Percentiles rank a stretch among this genome's conserved stretches.
Evolutionary conservation across 176 grass and related monocot species (phyloP).

Genomic region (Olyra latifolia): DNA sequence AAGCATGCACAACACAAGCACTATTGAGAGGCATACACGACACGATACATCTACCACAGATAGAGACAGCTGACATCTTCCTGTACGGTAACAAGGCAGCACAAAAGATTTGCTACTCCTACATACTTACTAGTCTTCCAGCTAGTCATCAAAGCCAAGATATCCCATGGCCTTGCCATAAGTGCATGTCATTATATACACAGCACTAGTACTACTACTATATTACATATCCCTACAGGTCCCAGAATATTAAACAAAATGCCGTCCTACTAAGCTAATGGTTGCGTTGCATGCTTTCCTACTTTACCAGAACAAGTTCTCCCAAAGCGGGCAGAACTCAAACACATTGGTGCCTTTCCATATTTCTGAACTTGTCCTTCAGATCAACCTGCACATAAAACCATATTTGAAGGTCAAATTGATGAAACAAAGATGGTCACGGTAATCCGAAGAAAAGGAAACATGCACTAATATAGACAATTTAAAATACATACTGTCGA

Average conservation of each 20-base stretch:
- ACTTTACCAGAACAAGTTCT: neutral
- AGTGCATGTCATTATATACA: neutral
- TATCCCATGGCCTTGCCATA: neutral
- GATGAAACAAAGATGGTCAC: neutral
- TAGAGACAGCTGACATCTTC: neutral
- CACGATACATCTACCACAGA: no score
- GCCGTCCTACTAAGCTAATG: neutral
- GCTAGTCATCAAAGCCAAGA: neutral
- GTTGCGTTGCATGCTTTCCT: neutral
- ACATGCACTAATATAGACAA: neutral
- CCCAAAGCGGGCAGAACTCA: neutral
- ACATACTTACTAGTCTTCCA: neutral
- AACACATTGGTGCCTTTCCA: constrained; percentile 12
- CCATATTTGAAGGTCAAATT: neutral
- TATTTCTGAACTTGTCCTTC: constrained; percentile 55
- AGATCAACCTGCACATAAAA: constrained; percentile 40
- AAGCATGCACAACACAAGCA: no score
- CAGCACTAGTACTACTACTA: neutral
- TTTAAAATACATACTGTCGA: constrained; percentile 28
- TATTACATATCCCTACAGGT: neutral
- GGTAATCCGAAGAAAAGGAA: neutral
- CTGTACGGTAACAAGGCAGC: neutral
- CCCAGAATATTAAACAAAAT: neutral
- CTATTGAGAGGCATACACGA: no score
- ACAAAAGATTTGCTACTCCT: neutral